Evolutionary conservation across 495 filamentous ascomycete genomes (phyloP).

Genomic region (Aspergillus mulundensis): DNA sequence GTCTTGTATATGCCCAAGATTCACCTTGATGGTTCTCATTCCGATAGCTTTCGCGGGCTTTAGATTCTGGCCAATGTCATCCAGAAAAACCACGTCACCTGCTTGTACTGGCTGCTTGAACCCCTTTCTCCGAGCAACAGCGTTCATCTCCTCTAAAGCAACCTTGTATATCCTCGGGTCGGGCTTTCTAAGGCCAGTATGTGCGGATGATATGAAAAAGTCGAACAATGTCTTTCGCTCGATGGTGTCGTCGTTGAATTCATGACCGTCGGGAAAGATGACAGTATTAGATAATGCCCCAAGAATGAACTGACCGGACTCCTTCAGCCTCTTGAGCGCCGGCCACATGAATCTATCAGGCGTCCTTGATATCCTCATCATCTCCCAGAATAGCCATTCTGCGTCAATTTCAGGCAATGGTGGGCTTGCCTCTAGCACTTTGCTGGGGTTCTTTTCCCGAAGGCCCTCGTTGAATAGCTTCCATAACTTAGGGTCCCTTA

Average conservation of each 20-base stretch:
- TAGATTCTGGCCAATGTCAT: slow-evolving; percentile 94
- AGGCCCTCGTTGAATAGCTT: slow-evolving; percentile 47
- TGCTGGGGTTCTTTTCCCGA: slow-evolving; percentile 27
- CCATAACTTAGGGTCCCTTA: slow-evolving; percentile 66
- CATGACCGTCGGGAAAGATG: slow-evolving; percentile 68
- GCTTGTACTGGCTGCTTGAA: slow-evolving; percentile 54
- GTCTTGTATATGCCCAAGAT: slow-evolving; percentile 69
- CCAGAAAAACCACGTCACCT: slow-evolving; percentile 77
- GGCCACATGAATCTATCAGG: slow-evolving; percentile 87
- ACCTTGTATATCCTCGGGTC: slow-evolving; percentile 75
- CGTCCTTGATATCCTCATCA: slow-evolving; percentile 72
- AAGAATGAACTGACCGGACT: slow-evolving; percentile 62
- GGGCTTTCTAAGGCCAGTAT: slow-evolving; percentile 85
- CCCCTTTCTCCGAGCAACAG: slow-evolving; percentile 51
- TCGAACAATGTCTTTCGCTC: slow-evolving; percentile 65
- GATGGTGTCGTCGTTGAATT: slow-evolving; percentile 42
- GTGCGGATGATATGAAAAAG: slow-evolving; percentile 77
- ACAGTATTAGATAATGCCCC: slow-evolving; percentile 87
- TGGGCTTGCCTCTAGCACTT: slow-evolving; percentile 39
- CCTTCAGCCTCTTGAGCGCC: slow-evolving; percentile 65
- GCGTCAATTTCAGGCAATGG: slow-evolving; percentile 72
- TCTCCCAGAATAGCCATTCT: slow-evolving; percentile 79
- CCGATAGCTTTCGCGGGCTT: slow-evolving; percentile 72
- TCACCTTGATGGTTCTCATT: slow-evolving; percentile 79
- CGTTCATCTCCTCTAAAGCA: slow-evolving; percentile 61